These are phyloP conservation scores for Orychophragmus violaceus DNA, from an alignment of 345 rosid genomes.

Conservation along the genomic window DNA sequence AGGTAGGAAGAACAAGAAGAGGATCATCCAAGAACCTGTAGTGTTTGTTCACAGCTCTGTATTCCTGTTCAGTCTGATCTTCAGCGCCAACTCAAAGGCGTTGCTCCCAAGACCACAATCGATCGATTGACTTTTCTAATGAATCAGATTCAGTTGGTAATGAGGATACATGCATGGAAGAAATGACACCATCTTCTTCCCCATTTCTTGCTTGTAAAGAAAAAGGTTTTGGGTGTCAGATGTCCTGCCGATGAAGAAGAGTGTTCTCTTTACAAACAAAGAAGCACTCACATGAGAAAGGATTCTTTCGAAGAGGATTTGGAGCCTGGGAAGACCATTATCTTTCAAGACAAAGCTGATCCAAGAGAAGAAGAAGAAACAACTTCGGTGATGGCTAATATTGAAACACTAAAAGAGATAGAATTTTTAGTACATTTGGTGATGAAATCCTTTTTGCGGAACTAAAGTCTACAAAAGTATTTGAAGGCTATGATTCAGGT, in stretches of 20 bases:
- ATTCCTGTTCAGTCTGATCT: too few relatives aligned
- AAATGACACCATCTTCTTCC: too few relatives aligned
- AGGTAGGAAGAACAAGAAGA: too few relatives aligned
- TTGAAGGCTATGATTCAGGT: slow-evolving; percentile 37
- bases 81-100: too few relatives aligned
- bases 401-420: slow-evolving; percentile 31
- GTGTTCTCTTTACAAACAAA: slow-evolving; percentile 24
- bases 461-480: slow-evolving; percentile 2
- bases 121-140: too few relatives aligned
- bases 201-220: too few relatives aligned
- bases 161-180: too few relatives aligned
- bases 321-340: slow-evolving; percentile 32
- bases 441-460: slow-evolving; percentile 19
- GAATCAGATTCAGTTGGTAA: too few relatives aligned
- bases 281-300: slow-evolving; percentile 48
- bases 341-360: slow-evolving; percentile 17
- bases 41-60: too few relatives aligned
- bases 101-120: too few relatives aligned
- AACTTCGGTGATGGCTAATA: slow-evolving; percentile 23
- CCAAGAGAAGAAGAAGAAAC: slow-evolving; percentile 26
- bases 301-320: slow-evolving; percentile 54
- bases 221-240: slow-evolving; percentile 48
- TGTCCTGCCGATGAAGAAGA: slow-evolving; percentile 62
- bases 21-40: too few relatives aligned
- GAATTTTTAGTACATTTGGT: slow-evolving; percentile 25